Percentiles rank a stretch among this genome's conserved stretches.
Evolutionary conservation across 139 green algal species (phyloP).

Genomic region (Tetraselmis chui): DNA sequence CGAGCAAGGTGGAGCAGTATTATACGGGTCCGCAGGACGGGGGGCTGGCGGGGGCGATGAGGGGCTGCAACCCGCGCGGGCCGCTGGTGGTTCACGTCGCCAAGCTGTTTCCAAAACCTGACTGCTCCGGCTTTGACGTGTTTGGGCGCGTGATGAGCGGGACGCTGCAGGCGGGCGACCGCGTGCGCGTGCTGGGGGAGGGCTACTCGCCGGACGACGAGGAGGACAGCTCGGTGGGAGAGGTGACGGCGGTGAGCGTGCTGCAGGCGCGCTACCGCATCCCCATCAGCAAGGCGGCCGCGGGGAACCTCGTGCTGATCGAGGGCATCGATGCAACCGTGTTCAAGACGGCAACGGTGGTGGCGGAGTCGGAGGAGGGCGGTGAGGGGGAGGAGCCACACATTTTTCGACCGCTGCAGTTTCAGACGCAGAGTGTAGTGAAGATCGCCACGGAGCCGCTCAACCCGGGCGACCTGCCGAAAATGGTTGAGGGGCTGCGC

Average conservation of each 20-base stretch:
- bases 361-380: constrained; percentile 52
- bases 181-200: constrained; percentile 64
- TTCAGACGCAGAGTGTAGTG: constrained; percentile 67
- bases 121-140: constrained; percentile 83
- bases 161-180: constrained; percentile 75
- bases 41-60: constrained; percentile 60
- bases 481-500: constrained; percentile 87
- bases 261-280: constrained; percentile 82
- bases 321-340: constrained; percentile 89
- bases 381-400: constrained; percentile 29
- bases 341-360: constrained; percentile 87
- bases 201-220: constrained; percentile 94
- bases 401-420: constrained; percentile 37
- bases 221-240: constrained; percentile 79
- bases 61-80: constrained; percentile 66
- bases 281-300: constrained; percentile 58
- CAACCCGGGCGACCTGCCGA: constrained; percentile 92
- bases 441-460: constrained; percentile 96
- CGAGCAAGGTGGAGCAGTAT: constrained; percentile 58
- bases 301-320: constrained; percentile 83
- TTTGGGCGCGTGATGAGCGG: constrained; percentile 87
- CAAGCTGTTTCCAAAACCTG: constrained; percentile 89
- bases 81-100: constrained; percentile 83
- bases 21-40: constrained; percentile 76
- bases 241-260: constrained; percentile 55